Evolutionary conservation across 805 yeast species (phyloP).

Genomic region (Candida ulmi): DNA sequence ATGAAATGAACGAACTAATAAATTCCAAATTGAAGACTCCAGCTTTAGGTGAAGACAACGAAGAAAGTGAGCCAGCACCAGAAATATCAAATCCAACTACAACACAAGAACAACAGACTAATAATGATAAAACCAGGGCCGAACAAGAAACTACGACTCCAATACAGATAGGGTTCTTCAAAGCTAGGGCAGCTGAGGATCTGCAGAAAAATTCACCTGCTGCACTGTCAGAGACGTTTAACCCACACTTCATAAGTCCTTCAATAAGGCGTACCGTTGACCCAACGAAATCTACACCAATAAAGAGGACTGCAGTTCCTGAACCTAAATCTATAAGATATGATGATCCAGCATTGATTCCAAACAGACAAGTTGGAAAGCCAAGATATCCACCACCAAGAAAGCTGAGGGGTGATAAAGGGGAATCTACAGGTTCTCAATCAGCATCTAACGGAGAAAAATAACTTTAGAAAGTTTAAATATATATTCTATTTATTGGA

Average conservation of each 20-base stretch:
- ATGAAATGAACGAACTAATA: slow-evolving; percentile 19
- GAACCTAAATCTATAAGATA: slow-evolving; percentile 16
- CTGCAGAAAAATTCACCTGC: slow-evolving; percentile 39
- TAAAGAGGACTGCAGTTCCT: slow-evolving; percentile 34
- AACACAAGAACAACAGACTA: not conserved
- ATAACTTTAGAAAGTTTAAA: too few species aligned
- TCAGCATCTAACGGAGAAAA: not conserved
- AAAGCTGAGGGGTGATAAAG: slow-evolving; percentile 2
- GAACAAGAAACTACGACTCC: slow-evolving; percentile 1
- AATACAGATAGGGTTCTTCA: slow-evolving; percentile 42
- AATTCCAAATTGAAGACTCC: slow-evolving; percentile 15
- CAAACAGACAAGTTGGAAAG: slow-evolving; percentile 23
- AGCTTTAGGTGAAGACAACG: slow-evolving; percentile 7
- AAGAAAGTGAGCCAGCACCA: slow-evolving; percentile 4
- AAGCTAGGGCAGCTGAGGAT: slow-evolving; percentile 59
- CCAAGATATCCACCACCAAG: slow-evolving; percentile 22
- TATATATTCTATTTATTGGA: too few species aligned
- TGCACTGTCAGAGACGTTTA: slow-evolving; percentile 37
- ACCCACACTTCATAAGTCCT: slow-evolving; percentile 53
- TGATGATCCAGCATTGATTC: slow-evolving; percentile 22
- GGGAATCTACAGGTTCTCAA: not conserved
- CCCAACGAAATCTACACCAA: slow-evolving; percentile 61
- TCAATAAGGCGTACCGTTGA: slow-evolving; percentile 57
- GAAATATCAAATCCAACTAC: not conserved
- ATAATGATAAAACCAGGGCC: slow-evolving; percentile 1